Conservation (phyloP, 192 early-diverging fungal species). For the Coemansia sp. region DNA sequence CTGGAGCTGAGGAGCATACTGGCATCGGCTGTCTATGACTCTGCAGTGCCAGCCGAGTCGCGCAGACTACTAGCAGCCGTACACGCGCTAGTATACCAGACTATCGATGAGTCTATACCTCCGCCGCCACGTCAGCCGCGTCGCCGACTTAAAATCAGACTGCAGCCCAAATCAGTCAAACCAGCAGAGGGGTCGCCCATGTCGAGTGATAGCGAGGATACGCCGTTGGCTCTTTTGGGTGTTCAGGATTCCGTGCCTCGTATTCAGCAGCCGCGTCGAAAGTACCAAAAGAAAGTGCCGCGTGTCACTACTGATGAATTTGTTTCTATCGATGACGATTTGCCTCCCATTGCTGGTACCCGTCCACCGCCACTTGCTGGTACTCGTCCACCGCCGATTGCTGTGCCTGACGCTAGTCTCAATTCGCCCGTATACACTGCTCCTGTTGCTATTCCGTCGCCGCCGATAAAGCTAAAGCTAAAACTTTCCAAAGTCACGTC, state of each 20-base stretch:
- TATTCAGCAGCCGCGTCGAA: background rate
- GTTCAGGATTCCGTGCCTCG: background rate
- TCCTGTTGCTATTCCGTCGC: background rate
- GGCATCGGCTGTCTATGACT: conserved; percentile 36
- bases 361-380: conserved; percentile 31
- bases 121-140: conserved; percentile 23
- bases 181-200: background rate
- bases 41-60: conserved; percentile 20
- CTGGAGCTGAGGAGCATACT: conserved; percentile 28
- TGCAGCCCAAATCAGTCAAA: conserved; percentile 14
- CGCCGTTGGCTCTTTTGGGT: conserved; percentile 24
- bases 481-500: conserved; percentile 32
- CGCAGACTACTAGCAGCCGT: conserved; percentile 31
- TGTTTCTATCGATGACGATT: background rate
- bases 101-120: conserved; percentile 39
- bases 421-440: conserved; percentile 29
- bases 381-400: conserved; percentile 35
- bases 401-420: conserved; percentile 19
- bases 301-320: conserved; percentile 5
- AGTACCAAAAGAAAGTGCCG: conserved; percentile 13
- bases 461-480: conserved; percentile 49
- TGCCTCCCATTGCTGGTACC: background rate
- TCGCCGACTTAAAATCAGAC: conserved; percentile 50
- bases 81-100: conserved; percentile 45
- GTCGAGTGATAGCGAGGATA: conserved; percentile 53